Percentiles rank a stretch among this genome's conserved stretches.
Conservation (phyloP, 2,329 filamentous ascomycete genomes). For the Bipolaris sorokiniana region DNA sequence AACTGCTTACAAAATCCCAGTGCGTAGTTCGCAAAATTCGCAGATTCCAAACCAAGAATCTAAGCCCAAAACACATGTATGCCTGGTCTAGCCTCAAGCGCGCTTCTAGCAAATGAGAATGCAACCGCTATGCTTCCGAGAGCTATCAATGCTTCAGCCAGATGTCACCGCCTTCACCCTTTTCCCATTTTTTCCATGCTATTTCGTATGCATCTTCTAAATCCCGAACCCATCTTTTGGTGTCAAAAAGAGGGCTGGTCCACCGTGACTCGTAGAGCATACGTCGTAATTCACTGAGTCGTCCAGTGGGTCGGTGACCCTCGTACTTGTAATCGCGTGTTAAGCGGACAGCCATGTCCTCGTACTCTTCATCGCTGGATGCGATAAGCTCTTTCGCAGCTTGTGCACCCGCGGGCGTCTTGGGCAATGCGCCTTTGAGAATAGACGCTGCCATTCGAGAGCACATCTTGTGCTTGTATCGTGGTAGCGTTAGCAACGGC, state of each 20-base stretch:
- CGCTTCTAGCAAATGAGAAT: conserved; percentile 5
- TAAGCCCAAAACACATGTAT: conserved; percentile 2
- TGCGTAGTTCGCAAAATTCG: conserved; percentile 1
- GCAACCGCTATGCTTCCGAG: conserved; percentile 2
- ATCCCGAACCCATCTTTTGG: conserved; percentile 86
- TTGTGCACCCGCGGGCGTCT: conserved; percentile 66
- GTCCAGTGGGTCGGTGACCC: conserved; percentile 57
- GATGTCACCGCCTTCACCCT: conserved; percentile 88
- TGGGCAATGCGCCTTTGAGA: conserved; percentile 84
- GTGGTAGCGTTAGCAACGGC: conserved; percentile 84
- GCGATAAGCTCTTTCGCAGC: conserved; percentile 80
- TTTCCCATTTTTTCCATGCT: conserved; percentile 88
- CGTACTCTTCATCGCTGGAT: conserved; percentile 79
- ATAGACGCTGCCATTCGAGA: conserved; percentile 97
- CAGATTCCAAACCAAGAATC: conserved; percentile 11
- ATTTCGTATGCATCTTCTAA: conserved; percentile 86
- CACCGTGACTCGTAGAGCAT: conserved; percentile 84
- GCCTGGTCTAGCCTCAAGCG: conserved; percentile 1
- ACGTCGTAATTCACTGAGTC: conserved; percentile 78
- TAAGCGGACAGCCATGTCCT: conserved; percentile 60
- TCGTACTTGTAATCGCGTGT: conserved; percentile 41
- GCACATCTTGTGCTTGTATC: conserved; percentile 98
- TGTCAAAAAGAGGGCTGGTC: conserved; percentile 89
- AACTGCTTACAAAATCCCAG: not conserved
- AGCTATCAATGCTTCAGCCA: conserved; percentile 61